phyloP scores from a whole-genome alignment of 1,284 basidiomycete species.

The Rhodotorula sp. region DNA sequence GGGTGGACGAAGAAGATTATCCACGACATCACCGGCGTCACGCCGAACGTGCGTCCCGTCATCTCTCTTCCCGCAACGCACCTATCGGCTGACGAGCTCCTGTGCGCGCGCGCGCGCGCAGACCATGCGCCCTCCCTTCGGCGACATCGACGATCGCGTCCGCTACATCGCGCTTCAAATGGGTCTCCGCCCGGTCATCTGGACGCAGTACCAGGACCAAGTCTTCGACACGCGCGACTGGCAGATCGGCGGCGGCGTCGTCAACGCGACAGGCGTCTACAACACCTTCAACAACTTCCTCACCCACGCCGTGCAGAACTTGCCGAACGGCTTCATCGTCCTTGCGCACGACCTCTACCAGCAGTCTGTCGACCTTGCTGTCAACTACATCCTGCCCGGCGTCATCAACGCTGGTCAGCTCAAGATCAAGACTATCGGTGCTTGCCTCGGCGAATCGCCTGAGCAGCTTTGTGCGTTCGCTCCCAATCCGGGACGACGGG shows the following conservation, averaged over 20 bases:
- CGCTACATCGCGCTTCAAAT: slow-evolving; percentile 77
- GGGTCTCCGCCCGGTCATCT: slow-evolving; percentile 73
- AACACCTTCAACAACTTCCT: slow-evolving; percentile 33
- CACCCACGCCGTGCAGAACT: background rate
- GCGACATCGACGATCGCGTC: slow-evolving; percentile 74
- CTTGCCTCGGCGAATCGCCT: slow-evolving; percentile 62
- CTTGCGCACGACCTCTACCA: slow-evolving; percentile 50
- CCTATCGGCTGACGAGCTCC: too few relatives aligned
- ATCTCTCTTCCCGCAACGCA: too few relatives aligned
- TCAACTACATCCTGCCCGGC: slow-evolving; percentile 76
- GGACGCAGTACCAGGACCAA: slow-evolving; percentile 60
- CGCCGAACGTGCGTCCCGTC: slow-evolving; percentile 13
- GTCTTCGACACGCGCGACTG: slow-evolving; percentile 40
- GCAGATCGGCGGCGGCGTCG: slow-evolving; percentile 57
- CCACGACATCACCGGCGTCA: slow-evolving; percentile 42
- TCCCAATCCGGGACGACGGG: background rate
- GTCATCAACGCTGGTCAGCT: slow-evolving; percentile 58
- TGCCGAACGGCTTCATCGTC: slow-evolving; percentile 52
- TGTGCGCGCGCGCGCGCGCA: too few relatives aligned
- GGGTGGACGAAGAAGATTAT: slow-evolving; percentile 89
- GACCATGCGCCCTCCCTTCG: slow-evolving; percentile 40
- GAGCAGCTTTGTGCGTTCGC: slow-evolving; percentile 54
- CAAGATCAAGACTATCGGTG: slow-evolving; percentile 59
- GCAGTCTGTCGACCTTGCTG: slow-evolving; percentile 78
- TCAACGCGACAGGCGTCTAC: slow-evolving; percentile 45